Base-by-base conservation (phyloP, 2,329 filamentous ascomycete species). In the Fusarium tricinctum region DNA sequence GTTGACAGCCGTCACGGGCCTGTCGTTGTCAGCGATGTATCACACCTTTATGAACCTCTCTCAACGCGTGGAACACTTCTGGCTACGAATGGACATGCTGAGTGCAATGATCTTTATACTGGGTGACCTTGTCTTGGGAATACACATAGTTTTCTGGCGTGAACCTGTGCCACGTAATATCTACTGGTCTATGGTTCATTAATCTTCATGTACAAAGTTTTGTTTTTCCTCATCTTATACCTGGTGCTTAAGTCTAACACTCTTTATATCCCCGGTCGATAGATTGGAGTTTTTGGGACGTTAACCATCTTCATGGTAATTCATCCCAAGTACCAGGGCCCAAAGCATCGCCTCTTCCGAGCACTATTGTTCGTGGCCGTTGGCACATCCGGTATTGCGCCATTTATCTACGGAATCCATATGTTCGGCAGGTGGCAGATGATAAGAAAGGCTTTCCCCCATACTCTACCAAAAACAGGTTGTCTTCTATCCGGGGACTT, bases 121-220 rank as follows among this genome's bases (percentile, higher is more conserved):
- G 5, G 50, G 30, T 12, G 50, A 53, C 12, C 50, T 44, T 28
- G 7, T 35, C 2, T 20, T 53, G 20, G 50, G 50, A 2, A 45
- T 38, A 20, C 35, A 53, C 6, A 12, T 53, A 17, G 40, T 38
- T 10, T 53, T 53, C 17, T 53, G 50, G 50, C 44, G 50, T 28
- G 50, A 53, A 5, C 28, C 4, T 35, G 7, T 44, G 5, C 13
- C 30, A 38, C 40, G 50, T 14, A 35, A 26, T 4, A 28, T 20
- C 12, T 44, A 53, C 15, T 53, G 40, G 50, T 44, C 30, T 20
- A 44, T 53, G 50, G 48, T 51, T 32, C 33, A 38, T 51, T 4
- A 6, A 32, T 15, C 8, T 28, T 6, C 4, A 22, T 13, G 7
- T 9, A 13, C 3, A 32, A 13, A 32, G 10, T 8, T 4, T 22